Evolutionary conservation across 2,329 filamentous ascomycete species (phyloP), one percentile per base, ranked within the genome.

Genomic region (Fusarium napiforme): DNA sequence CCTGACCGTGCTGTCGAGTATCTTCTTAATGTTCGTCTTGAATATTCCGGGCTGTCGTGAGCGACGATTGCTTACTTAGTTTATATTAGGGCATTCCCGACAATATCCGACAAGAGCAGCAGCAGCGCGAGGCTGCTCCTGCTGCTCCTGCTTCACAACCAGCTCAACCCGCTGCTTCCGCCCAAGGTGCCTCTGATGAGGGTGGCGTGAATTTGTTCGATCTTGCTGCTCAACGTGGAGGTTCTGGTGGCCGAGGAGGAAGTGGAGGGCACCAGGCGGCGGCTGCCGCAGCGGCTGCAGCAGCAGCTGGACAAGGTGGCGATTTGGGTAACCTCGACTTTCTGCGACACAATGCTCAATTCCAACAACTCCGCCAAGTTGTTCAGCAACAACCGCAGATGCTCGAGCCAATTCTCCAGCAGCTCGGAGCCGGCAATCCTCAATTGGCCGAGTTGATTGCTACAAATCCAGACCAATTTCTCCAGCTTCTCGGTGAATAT

Each of bases 351-450:
- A 98, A 98, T 82, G 92, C 95, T 30, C 96, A 98, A 83, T 99
- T 99, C 85, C 96, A 98, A 85, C 96, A 99, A 84, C 90, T 99
- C 68, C 93, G 96, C 72, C 95, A 98, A 84, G 92, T 99, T 28
- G 96, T 99, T 49, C 96, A 99, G 84, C 95, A 98, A 83, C 94
- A 98, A 82, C 96, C 96, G 23, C 93, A 96, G 82, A 99, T 99
- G 96, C 92, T 99, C 28, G 96, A 99, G 86, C 96, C 96, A 11
- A 98, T 99, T 76, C 87, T 99, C 64, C 96, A 98, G 84, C 95
- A 98, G 84, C 94, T 99, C 42, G 95, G 94, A 40, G 93, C 94
- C 28, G 96, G 96, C 32, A 99, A 99, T 85, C 96, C 96, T 23
- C 93, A 97, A 81, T 90, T 99, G 62, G 96, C 96, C 12, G 92